phyloP scores from a whole-genome alignment of 257 asterid genomes.

The Cinchona pubescens region DNA sequence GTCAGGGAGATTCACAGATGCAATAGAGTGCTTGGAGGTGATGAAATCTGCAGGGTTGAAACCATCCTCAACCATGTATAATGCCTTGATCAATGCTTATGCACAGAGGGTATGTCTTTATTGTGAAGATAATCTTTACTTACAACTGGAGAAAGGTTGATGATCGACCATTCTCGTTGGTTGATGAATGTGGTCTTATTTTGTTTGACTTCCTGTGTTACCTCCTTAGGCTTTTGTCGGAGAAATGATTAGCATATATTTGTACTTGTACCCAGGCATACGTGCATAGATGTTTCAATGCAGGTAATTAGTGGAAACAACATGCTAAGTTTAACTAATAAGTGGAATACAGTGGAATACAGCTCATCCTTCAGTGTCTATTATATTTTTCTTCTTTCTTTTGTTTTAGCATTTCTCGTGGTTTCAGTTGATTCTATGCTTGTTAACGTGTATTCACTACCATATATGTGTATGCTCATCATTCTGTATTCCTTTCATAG shows the following conservation, averaged over 20 bases:
- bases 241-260: background rate
- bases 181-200: background rate
- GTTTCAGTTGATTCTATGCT: background rate
- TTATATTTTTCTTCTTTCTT: no score
- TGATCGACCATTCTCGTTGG: background rate
- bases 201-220: background rate
- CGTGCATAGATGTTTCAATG: background rate
- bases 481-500: background rate
- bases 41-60: conserved; percentile 86
- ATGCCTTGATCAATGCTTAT: conserved; percentile 93
- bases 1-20: conserved; percentile 82
- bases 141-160: background rate
- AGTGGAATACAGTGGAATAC: no score
- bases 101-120: conserved; percentile 72
- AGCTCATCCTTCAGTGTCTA: background rate
- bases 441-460: background rate
- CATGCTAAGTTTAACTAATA: background rate
- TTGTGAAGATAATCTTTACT: background rate
- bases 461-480: background rate
- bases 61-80: conserved; percentile 90
- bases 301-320: background rate
- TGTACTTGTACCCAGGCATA: background rate
- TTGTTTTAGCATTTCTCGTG: background rate
- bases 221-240: background rate
- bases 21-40: conserved; percentile 87